These are phyloP conservation scores for Alternaria triticimaculans DNA, from an alignment of 2,329 filamentous ascomycete species.

Conservation along the genomic window DNA sequence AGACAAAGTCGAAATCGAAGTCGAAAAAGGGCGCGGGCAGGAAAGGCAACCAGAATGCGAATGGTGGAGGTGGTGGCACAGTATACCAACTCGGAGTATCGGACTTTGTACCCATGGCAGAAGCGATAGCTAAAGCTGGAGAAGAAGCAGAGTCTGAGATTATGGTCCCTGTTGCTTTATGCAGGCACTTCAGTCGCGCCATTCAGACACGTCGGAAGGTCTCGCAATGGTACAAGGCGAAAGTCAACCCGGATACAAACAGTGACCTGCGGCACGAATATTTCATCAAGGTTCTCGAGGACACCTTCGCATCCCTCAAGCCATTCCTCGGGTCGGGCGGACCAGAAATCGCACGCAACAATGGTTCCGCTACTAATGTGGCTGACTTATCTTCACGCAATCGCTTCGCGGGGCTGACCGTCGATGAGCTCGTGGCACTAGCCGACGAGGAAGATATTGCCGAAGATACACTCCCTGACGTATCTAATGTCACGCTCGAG, in stretches of 20 bases:
- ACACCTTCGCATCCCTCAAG: neutral
- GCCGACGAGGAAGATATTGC: neutral
- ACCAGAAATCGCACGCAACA: neutral
- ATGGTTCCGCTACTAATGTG: neutral
- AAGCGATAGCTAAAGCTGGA: constrained; percentile 1
- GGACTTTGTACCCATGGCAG: constrained; percentile 8
- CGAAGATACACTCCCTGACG: neutral
- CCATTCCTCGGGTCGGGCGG: neutral
- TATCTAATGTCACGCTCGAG: neutral
- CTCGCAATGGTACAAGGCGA: neutral
- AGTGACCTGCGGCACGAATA: constrained; percentile 3
- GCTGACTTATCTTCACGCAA: neutral
- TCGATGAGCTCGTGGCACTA: neutral
- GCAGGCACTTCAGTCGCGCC: constrained; percentile 5
- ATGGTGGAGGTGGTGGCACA: neutral
- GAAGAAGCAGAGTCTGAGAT: neutral
- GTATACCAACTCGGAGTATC: constrained; percentile 1
- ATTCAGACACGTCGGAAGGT: constrained; percentile 8
- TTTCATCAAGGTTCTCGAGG: constrained; percentile 8
- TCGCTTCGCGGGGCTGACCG: constrained; percentile 3
- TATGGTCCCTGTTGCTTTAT: constrained; percentile 2
- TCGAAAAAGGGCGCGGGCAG: neutral
- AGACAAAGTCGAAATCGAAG: neutral
- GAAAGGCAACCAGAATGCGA: neutral
- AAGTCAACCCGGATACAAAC: neutral